Evolutionary conservation across 805 yeast species (phyloP), one percentile per base, ranked within the genome.

Genomic region (Teunomyces aglyptinius): DNA sequence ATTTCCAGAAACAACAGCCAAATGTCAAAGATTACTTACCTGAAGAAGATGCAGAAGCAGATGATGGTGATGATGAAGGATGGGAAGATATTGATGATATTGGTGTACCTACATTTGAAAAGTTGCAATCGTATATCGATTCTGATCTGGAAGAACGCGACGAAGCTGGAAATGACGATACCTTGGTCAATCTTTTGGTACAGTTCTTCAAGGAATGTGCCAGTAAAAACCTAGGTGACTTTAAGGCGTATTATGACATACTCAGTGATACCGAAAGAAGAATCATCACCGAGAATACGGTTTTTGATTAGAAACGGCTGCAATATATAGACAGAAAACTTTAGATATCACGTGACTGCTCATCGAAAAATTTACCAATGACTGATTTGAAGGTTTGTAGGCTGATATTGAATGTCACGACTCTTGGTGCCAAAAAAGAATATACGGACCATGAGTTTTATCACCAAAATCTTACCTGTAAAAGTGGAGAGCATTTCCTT

Each of bases 21-120:
- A 72, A 70, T 48, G 67, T 76, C 1, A 57, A 60, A 18, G 74
- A 72, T 43, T 71, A 59, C 56, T 49, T 62, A 34, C 61, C 69
- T 1, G 58, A 52, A 3, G 45, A 27, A 36, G 55, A 45, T 1
- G 51, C 38, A 2, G 49, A 38, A 12, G 54, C 38, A 1, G 80
- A 57, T 28, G 75, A 62, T n/a, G 73, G 59, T 19, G 78, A 71
- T 33, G 81, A 68, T 11, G 84, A 71, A 18, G 89, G 77, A 1
- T 86, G 94, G 91, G 94, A 87, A 55, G 94, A 86, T 55, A 68
- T 84, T 49, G 89, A 85, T 12, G 87, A 82, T 42, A 67, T 80
- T 36, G 86, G 83, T 1, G 79, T 75, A 1, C 80, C 86, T 3
- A 78, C 80, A 41, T 85, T 74, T 58, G 86, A 82, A 19, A 83